Evolutionary conservation across 139 green algal species (phyloP), one percentile per base, ranked within the genome.

Genomic region (Yamagishiella unicocca): DNA sequence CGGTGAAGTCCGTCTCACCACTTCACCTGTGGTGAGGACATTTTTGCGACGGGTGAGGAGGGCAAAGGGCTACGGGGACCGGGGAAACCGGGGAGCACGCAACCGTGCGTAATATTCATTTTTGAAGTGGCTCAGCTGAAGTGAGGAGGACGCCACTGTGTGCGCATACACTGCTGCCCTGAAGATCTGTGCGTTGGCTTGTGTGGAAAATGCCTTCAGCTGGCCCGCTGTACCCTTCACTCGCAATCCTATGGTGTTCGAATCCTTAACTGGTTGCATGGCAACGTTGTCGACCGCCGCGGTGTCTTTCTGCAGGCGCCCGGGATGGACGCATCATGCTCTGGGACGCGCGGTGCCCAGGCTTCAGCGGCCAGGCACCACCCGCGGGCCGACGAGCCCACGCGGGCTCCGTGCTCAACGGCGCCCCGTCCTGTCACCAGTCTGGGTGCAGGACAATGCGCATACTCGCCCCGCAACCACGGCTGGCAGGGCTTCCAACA

Each of bases 11-110:
- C 24, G 85, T 98, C 33, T 68, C 72, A 2, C 45, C 92, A 5
- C 74, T 90, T 58, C 82, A 73, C 25, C 45, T 45, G 25, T 84
- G 75, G n/a, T 31, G 66, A 82, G 21, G 72, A 93, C 54, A 71
- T 98, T n/a, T 95, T 98, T 66, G 95, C 95, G 7, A 95, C 95
- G 61, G 95, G 94, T 95, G 58, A n/a, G 87, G n/a, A n/a, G n/a
- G n/a, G n/a, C n/a, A n/a, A n/a, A n/a, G n/a, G n/a, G n/a, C n/a
- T n/a, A n/a, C n/a, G n/a, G n/a, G n/a, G n/a, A n/a, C n/a, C n/a
- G n/a, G n/a, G n/a, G n/a, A n/a, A n/a, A n/a, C n/a, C n/a, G n/a
- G n/a, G n/a, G n/a, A n/a, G n/a, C n/a, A n/a, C n/a, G n/a, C n/a
- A n/a, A n/a, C n/a, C n/a, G n/a, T n/a, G n/a, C n/a, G n/a, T n/a